Conservation (phyloP, 306 rosid genomes). For the Prunus salicina region DNA sequence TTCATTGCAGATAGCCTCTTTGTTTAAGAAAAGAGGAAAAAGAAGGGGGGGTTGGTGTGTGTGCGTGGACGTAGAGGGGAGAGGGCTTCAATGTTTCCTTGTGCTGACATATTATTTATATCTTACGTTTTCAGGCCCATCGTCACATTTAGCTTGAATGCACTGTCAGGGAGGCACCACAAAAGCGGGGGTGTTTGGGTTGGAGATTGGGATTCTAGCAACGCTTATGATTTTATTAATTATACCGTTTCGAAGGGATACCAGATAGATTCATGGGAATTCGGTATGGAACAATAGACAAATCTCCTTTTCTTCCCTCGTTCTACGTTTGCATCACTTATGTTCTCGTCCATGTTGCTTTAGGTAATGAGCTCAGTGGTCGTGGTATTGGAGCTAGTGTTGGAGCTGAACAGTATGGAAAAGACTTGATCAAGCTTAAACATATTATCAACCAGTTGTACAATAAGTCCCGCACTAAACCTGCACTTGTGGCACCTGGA, state of each 20-base stretch:
- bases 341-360: constrained; percentile 22
- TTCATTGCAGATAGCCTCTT: not conserved
- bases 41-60: too few relatives aligned
- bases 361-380: constrained; percentile 95
- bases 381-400: constrained; percentile 77
- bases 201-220: constrained; percentile 83
- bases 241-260: constrained; percentile 75
- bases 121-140: constrained; percentile 54
- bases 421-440: constrained; percentile 71
- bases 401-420: constrained; percentile 72
- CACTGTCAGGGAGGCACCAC: constrained; percentile 74
- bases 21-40: not conserved
- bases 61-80: not conserved
- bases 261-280: constrained; percentile 87
- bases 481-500: constrained; percentile 83
- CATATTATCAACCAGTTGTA: constrained; percentile 46
- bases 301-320: constrained; percentile 15
- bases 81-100: not conserved
- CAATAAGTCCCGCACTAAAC: constrained; percentile 42
- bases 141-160: constrained; percentile 89
- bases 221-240: constrained; percentile 59
- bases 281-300: constrained; percentile 53
- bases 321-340: constrained; percentile 21
- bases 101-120: constrained; percentile 6
- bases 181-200: constrained; percentile 47